Evolutionary conservation across 352 stramenopile species (phyloP).

Genomic region (Aphanomyces astaci): DNA sequence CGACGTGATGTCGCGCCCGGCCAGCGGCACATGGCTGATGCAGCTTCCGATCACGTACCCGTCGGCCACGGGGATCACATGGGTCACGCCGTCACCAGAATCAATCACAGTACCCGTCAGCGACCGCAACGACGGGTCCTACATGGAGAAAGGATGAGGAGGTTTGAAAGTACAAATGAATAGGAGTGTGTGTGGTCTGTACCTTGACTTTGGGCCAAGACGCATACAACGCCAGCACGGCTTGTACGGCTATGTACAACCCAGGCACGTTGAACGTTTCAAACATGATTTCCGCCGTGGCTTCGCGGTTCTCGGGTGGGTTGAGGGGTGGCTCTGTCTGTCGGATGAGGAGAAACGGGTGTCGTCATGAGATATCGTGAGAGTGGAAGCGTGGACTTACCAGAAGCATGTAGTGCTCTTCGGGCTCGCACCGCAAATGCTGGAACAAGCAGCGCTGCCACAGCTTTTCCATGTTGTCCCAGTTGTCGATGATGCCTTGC

Average conservation of each 20-base stretch:
- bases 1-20: slow-evolving; percentile 90
- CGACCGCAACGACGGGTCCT: slow-evolving; percentile 72
- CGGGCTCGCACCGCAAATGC: slow-evolving; percentile 89
- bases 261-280: slow-evolving; percentile 94
- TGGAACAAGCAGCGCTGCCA: slow-evolving; percentile 91
- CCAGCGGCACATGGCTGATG: slow-evolving; percentile 93
- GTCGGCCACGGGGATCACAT: slow-evolving; percentile 92
- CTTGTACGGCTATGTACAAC: slow-evolving; percentile 93
- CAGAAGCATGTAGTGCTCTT: slow-evolving; percentile 89
- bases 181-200: too few relatives aligned
- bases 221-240: slow-evolving; percentile 90
- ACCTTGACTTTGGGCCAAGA: slow-evolving; percentile 88
- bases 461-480: slow-evolving; percentile 94
- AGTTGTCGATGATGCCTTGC: slow-evolving; percentile 89
- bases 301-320: slow-evolving; percentile 92
- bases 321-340: slow-evolving; percentile 89
- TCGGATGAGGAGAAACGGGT: slow-evolving; percentile 10
- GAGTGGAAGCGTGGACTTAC: neutral
- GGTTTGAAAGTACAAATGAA: too few relatives aligned
- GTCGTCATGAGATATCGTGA: neutral
- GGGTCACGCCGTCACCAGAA: slow-evolving; percentile 90
- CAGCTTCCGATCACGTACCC: slow-evolving; percentile 94
- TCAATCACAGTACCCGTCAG: slow-evolving; percentile 93
- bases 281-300: slow-evolving; percentile 95
- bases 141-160: neutral